Conservation (phyloP, 2,329 filamentous ascomycete genomes). For the Aspergillus fijiensis region DNA sequence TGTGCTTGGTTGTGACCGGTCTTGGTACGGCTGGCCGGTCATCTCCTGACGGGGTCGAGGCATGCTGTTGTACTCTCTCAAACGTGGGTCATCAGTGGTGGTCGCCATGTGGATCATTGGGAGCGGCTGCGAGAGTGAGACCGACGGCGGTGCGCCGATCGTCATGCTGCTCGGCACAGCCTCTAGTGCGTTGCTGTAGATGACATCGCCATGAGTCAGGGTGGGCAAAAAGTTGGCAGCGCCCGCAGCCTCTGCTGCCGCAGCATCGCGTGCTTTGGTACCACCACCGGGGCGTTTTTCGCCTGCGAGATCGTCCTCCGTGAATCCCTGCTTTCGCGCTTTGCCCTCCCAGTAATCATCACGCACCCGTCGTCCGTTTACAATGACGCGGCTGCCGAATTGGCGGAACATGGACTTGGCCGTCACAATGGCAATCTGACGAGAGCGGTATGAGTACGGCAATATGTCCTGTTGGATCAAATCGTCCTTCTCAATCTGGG, state of each 20-base stretch:
- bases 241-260: slow-evolving; percentile 65
- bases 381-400: slow-evolving; percentile 91
- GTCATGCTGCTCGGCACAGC: slow-evolving; percentile 68
- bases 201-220: slow-evolving; percentile 77
- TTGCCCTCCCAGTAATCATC: slow-evolving; percentile 99
- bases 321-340: slow-evolving; percentile 95
- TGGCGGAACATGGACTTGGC: slow-evolving; percentile 98
- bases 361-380: slow-evolving; percentile 82
- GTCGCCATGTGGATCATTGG: slow-evolving; percentile 81
- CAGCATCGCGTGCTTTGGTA: slow-evolving; percentile 81
- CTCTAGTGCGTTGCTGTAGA: slow-evolving; percentile 77
- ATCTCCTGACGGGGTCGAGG: slow-evolving; percentile 87
- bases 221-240: slow-evolving; percentile 60
- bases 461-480: slow-evolving; percentile 92
- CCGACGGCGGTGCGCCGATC: slow-evolving; percentile 63
- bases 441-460: slow-evolving; percentile 95
- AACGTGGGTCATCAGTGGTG: slow-evolving; percentile 72
- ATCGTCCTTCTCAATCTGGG: slow-evolving; percentile 93
- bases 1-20: slow-evolving; percentile 74
- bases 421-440: slow-evolving; percentile 97
- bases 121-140: slow-evolving; percentile 65
- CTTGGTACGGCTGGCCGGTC: slow-evolving; percentile 81
- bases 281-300: slow-evolving; percentile 95
- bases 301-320: slow-evolving; percentile 90
- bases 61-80: slow-evolving; percentile 79